Base-by-base conservation (phyloP, 179 eudicot species). In the Silene coronaria region DNA sequence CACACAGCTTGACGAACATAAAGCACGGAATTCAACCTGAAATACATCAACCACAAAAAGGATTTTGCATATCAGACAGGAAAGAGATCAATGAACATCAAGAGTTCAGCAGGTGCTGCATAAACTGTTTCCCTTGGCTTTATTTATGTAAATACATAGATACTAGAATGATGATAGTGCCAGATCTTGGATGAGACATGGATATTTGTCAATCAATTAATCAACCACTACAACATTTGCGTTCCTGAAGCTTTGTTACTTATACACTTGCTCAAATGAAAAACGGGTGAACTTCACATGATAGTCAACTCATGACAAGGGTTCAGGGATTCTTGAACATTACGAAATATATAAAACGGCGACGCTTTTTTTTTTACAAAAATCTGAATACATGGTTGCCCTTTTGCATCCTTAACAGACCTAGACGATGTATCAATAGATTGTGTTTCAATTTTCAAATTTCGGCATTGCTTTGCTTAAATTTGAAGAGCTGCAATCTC, bases 21-120 rank as follows among this genome's bases (percentile, higher is more conserved):
- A 75, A 75, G 96, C 81, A 57, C 95, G 94, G 77, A 88, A 95
- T 71, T 94, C 99, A 53, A 94, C 96, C 98, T 92, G 95, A 74
- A 84, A 84, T 36, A 23, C 12, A 34, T 81, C 71, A 73, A 57
- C 48, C 69, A 73, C 51, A 26, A 45, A 9, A 22, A 13, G 2
- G 10, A 36, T 68, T 30, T 66, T 19, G 51, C 16, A 24, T 48
- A 36, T 19, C 26, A 12, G 28, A 32, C 14, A 11, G 23, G 17
- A 68, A 68, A 68, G n/a, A 34, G 13, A 22, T 34, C 21, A 66
- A 17, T 66, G 70, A 8, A 34, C 38, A 30, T 38, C 22, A 16
- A 32, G 10, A 32, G 46, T 32, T 32, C 64, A 22, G 64, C 51
- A 38, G 22, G 24, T 28, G 34, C 17, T 36, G 13, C 21, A 46